phyloP scores from a whole-genome alignment of 495 filamentous ascomycete genomes.

The Trichocladium uniseriatum region DNA sequence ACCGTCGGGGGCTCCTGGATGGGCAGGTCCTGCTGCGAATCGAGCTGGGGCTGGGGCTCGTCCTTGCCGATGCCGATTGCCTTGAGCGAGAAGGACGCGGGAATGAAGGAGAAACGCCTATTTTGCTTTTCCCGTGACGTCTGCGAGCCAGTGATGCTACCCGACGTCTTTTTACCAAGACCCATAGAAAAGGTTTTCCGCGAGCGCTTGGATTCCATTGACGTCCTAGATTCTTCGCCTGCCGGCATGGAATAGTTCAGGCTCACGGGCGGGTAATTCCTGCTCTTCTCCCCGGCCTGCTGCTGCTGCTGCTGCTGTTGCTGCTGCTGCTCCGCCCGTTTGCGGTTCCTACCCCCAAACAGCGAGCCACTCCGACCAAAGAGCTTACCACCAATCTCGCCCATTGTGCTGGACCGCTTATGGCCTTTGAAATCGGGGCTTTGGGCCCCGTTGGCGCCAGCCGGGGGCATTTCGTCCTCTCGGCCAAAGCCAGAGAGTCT shows the following conservation, averaged over 20 bases:
- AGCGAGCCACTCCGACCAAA: slow-evolving; percentile 73
- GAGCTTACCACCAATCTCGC: slow-evolving; percentile 65
- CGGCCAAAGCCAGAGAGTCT: slow-evolving; percentile 36
- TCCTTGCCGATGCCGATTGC: slow-evolving; percentile 44
- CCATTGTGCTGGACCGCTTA: slow-evolving; percentile 83
- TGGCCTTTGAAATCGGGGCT: slow-evolving; percentile 53
- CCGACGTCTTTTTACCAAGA: slow-evolving; percentile 60
- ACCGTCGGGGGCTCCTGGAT: slow-evolving; percentile 39
- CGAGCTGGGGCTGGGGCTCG: slow-evolving; percentile 26
- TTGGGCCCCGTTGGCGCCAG: background rate
- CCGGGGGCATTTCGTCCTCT: slow-evolving; percentile 8
- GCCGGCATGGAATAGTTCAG: slow-evolving; percentile 54
- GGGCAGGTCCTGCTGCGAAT: slow-evolving; percentile 38
- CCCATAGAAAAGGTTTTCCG: slow-evolving; percentile 67
- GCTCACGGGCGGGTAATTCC: slow-evolving; percentile 68
- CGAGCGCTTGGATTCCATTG: slow-evolving; percentile 61
- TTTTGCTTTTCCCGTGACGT: slow-evolving; percentile 46
- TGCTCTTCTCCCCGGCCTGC: slow-evolving; percentile 36
- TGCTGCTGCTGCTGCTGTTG: no score
- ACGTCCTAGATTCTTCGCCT: slow-evolving; percentile 51
- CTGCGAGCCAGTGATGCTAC: slow-evolving; percentile 44
- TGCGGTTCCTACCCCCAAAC: slow-evolving; percentile 51
- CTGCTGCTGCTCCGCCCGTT: slow-evolving; percentile 33
- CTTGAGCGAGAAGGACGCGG: slow-evolving; percentile 61
- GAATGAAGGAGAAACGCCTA: slow-evolving; percentile 72